A percentile compares a stretch with the other conserved stretches of the same genome.
Evolutionary conservation across 345 rosid species (phyloP).

Genomic region (Melastoma malabathricum): DNA sequence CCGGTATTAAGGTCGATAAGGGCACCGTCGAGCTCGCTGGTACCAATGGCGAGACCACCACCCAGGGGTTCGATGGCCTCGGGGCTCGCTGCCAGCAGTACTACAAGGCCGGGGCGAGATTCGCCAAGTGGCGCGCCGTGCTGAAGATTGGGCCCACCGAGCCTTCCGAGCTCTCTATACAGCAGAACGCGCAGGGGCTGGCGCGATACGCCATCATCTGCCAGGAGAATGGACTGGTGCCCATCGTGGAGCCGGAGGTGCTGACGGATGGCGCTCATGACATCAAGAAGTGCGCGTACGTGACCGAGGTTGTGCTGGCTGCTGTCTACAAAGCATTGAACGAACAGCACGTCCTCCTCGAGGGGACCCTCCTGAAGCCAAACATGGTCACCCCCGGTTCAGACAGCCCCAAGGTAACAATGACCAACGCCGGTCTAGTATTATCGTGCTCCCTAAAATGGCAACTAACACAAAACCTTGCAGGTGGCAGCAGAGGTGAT

Average conservation of each 20-base stretch:
- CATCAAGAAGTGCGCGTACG: constrained; percentile 72
- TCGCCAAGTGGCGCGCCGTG: constrained; percentile 96
- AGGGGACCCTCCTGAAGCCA: constrained; percentile 91
- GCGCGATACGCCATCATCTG: constrained; percentile 94
- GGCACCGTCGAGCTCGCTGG: constrained; percentile 79
- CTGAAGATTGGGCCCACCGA: constrained; percentile 77
- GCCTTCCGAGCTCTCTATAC: constrained; percentile 69
- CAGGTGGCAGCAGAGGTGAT: constrained; percentile 30
- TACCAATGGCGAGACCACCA: constrained; percentile 81
- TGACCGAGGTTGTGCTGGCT: constrained; percentile 68
- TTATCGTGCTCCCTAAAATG: not conserved
- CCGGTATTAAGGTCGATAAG: constrained; percentile 95
- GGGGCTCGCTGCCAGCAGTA: constrained; percentile 74
- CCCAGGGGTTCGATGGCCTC: constrained; percentile 82
- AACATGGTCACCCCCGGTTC: constrained; percentile 98
- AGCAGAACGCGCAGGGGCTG: constrained; percentile 85
- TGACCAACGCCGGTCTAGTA: too few species aligned
- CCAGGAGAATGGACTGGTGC: constrained; percentile 88
- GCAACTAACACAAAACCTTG: not conserved
- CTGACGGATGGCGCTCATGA: constrained; percentile 80
- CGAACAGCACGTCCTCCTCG: constrained; percentile 90
- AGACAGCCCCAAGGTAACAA: constrained; percentile 62
- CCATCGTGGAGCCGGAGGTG: constrained; percentile 87
- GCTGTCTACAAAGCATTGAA: constrained; percentile 89
- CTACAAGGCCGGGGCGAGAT: constrained; percentile 87